phyloP scores from a whole-genome alignment of 202 grass and related monocot genomes.

The Hordeum pubiflorum region DNA sequence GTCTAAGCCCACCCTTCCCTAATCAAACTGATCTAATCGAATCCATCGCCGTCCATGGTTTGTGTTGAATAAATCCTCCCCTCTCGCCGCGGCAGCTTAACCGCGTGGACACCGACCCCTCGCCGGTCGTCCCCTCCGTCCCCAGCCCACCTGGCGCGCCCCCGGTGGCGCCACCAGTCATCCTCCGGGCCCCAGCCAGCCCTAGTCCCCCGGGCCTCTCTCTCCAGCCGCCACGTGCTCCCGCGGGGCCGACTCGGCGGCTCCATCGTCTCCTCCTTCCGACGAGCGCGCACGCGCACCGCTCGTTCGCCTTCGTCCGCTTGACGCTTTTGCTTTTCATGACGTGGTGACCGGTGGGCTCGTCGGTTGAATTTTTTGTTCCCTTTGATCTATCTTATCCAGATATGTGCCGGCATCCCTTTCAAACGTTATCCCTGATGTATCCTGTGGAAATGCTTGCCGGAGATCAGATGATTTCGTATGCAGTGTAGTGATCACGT shows the following conservation, averaged over 20 bases:
- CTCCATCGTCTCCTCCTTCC: not conserved
- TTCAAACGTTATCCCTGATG: slow-evolving; percentile 5
- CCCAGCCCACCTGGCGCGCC: not conserved
- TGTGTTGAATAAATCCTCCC: not conserved
- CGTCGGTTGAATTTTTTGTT: not conserved
- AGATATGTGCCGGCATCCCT: not conserved
- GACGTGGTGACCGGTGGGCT: not conserved
- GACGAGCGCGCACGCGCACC: too few species aligned
- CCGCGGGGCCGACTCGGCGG: not conserved
- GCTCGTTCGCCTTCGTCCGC: not conserved
- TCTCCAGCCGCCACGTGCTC: not conserved
- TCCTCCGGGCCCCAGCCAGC: not conserved
- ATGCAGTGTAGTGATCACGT: not conserved
- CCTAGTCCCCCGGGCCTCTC: not conserved
- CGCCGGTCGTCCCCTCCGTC: not conserved
- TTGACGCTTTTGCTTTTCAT: not conserved
- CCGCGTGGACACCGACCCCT: slow-evolving; percentile 20
- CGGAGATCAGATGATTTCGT: not conserved
- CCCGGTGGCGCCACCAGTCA: not conserved
- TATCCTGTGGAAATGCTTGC: not conserved
- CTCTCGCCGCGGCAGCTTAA: slow-evolving; percentile 7
- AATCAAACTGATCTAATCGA: not conserved
- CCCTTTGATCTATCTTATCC: slow-evolving; percentile 13
- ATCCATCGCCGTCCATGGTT: not conserved
- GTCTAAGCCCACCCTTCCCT: not conserved